Percentiles rank a stretch among this genome's conserved stretches.
Conservation (phyloP, 2,329 filamentous ascomycete genomes). For the Emergomyces pasteurianus region DNA sequence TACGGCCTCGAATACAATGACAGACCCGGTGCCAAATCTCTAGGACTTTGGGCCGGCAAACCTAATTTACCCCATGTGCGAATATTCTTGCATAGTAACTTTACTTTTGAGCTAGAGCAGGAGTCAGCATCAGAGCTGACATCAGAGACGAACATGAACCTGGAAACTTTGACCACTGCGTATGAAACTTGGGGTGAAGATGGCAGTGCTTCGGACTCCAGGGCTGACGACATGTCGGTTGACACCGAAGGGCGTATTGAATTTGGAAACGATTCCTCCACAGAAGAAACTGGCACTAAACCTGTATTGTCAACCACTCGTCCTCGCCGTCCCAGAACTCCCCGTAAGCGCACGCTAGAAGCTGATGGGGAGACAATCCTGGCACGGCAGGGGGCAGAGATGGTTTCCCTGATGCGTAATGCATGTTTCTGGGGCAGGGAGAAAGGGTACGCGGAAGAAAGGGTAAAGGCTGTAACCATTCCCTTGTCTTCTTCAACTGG, state of each 20-base stretch:
- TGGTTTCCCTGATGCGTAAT: constrained; percentile 30
- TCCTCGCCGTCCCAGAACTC: neutral
- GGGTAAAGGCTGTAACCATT: constrained; percentile 17
- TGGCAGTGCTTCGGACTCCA: neutral
- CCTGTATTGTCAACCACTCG: too few relatives aligned
- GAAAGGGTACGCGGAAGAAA: constrained; percentile 26
- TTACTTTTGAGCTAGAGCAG: neutral
- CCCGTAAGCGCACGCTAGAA: neutral
- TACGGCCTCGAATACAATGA: constrained; percentile 26
- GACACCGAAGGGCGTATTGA: neutral
- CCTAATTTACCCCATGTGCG: constrained; percentile 23
- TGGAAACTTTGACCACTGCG: neutral
- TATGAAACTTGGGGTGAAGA: neutral
- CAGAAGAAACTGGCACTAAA: neutral
- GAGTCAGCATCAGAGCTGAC: neutral
- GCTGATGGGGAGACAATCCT: constrained; percentile 19
- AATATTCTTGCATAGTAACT: constrained; percentile 14
- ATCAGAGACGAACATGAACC: neutral
- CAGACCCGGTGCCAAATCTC: constrained; percentile 9
- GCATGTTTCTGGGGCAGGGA: constrained; percentile 35
- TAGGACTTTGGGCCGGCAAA: constrained; percentile 12
- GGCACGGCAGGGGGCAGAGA: constrained; percentile 27
- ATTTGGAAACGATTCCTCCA: neutral
- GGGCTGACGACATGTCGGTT: neutral
- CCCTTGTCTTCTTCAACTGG: neutral